Evolutionary conservation across 2,329 filamentous ascomycete genomes (phyloP), one percentile per base, ranked within the genome.

Genomic region (Coniella lustricola): DNA sequence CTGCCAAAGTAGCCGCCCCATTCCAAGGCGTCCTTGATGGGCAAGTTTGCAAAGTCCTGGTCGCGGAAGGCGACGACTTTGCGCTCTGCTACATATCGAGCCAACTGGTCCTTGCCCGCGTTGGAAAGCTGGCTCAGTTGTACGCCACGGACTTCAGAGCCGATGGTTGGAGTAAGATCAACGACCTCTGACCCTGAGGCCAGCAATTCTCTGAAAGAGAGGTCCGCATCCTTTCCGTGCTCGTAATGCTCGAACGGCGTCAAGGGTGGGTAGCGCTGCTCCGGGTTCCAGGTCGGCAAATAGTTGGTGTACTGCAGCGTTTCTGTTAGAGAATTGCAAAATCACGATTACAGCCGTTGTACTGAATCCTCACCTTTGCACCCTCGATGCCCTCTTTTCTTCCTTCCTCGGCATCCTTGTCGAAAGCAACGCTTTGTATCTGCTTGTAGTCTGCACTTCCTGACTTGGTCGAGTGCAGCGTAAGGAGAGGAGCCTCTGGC

Each of bases 61-160:
- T 83, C 74, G 14, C 82, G 79, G 73, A 87, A 87, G 29, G 79
- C 76, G 16, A 85, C 82, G 12, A 87, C 82, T 59, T 84, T 85
- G 60, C 81, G 78, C 65, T 86, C 73, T 10, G 83, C 79, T 16
- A 87, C 81, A 46, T 85, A 78, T 4, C 82, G 72, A 1, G 84
- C 84, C 16, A 88, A 69, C 61, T 87, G 81, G 59, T 87, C 81
- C 61, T 85, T 85, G 52, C 79, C 82, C 33, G 77, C 76, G 32
- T 76, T 65, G 43, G 67, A 77, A 18, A 87, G 70, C 58, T 76
- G 71, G 68, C 75, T 82, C 41, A 88, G 67, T 64, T 87, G 83
- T 25, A 87, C 70, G 20, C 83, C 83, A n/a, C 66, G 69, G 25
- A 88, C 70, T 61, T 86, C 82, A 38, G 79, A 77, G 46, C 84